Conservation (phyloP, 768 basidiomycete species). For the Pleurotus salmoneostramineus region DNA sequence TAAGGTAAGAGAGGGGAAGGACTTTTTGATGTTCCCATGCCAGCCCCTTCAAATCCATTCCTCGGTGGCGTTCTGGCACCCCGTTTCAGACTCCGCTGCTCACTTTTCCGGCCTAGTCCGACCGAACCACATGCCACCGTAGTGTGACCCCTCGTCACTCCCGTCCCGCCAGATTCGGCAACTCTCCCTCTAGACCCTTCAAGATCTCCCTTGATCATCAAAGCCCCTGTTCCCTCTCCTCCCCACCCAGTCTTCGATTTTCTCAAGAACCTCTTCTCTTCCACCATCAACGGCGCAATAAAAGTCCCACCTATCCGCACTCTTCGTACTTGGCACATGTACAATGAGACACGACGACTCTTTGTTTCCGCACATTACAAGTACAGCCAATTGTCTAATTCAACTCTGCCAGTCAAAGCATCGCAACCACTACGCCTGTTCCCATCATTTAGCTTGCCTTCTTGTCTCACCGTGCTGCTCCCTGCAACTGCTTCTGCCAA, state of each 20-base stretch:
- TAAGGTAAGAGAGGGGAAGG: slow-evolving; percentile 6
- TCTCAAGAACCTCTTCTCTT: neutral
- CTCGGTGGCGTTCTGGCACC: slow-evolving; percentile 4
- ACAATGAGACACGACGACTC: too few species aligned
- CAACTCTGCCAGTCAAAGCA: too few species aligned
- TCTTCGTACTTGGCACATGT: too few species aligned
- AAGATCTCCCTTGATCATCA: too few species aligned
- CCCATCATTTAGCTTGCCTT: neutral
- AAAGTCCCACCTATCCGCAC: too few species aligned
- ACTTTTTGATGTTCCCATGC: slow-evolving; percentile 9
- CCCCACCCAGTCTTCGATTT: neutral
- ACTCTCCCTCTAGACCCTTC: too few species aligned
- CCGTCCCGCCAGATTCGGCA: neutral
- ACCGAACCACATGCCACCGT: neutral
- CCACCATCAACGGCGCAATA: too few species aligned
- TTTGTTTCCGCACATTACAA: too few species aligned
- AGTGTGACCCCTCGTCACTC: slow-evolving; percentile 2
- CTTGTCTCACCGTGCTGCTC: neutral
- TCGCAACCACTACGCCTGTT: neutral
- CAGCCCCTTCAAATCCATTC: slow-evolving; percentile 9
- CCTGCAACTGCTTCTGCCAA: neutral
- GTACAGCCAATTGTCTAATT: neutral
- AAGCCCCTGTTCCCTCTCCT: neutral
- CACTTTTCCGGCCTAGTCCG: slow-evolving; percentile 7
- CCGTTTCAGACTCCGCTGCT: slow-evolving; percentile 3